These are phyloP conservation scores for Phylloporus sp. DNA, from an alignment of 768 basidiomycete genomes.

Conservation along the genomic window DNA sequence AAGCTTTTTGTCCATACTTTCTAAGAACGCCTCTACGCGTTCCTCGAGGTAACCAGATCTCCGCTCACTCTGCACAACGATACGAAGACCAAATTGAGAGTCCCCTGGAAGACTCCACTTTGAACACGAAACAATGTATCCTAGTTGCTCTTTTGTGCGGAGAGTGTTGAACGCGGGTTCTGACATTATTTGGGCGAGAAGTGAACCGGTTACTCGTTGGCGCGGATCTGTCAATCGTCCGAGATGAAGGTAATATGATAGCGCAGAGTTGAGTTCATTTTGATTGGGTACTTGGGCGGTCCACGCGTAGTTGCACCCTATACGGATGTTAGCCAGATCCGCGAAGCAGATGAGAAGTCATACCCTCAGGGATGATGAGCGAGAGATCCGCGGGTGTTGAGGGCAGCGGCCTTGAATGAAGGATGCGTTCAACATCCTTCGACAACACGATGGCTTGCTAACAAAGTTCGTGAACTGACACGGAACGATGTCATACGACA, in stretches of 20 bases:
- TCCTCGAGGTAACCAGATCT: slow-evolving; percentile 75
- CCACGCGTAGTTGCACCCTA: slow-evolving; percentile 72
- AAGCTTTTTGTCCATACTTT: slow-evolving; percentile 63
- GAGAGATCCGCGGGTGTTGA: slow-evolving; percentile 38
- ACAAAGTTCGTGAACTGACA: slow-evolving; percentile 3
- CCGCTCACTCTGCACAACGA: slow-evolving; percentile 88
- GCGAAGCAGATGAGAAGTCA: slow-evolving; percentile 8
- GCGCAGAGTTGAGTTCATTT: slow-evolving; percentile 80
- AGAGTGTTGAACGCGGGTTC: slow-evolving; percentile 91
- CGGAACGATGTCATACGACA: neutral
- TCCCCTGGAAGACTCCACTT: slow-evolving; percentile 57
- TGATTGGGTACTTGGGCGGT: slow-evolving; percentile 68
- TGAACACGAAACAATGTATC: slow-evolving; percentile 78
- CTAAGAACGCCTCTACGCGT: slow-evolving; percentile 86
- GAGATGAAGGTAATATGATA: slow-evolving; percentile 83
- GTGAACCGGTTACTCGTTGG: slow-evolving; percentile 60
- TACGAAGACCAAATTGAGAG: slow-evolving; percentile 70
- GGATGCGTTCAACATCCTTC: slow-evolving; percentile 63
- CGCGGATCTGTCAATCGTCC: slow-evolving; percentile 63
- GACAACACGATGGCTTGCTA: slow-evolving; percentile 78
- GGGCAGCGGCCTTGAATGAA: slow-evolving; percentile 49
- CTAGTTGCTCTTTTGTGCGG: slow-evolving; percentile 92
- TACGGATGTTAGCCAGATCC: slow-evolving; percentile 10
- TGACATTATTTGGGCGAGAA: slow-evolving; percentile 80
- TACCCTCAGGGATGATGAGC: slow-evolving; percentile 71